A percentile compares a stretch with the other conserved stretches of the same genome.
These are phyloP conservation scores for Leucosporidium scottii DNA, from an alignment of 768 basidiomycete genomes.

Conservation along the genomic window DNA sequence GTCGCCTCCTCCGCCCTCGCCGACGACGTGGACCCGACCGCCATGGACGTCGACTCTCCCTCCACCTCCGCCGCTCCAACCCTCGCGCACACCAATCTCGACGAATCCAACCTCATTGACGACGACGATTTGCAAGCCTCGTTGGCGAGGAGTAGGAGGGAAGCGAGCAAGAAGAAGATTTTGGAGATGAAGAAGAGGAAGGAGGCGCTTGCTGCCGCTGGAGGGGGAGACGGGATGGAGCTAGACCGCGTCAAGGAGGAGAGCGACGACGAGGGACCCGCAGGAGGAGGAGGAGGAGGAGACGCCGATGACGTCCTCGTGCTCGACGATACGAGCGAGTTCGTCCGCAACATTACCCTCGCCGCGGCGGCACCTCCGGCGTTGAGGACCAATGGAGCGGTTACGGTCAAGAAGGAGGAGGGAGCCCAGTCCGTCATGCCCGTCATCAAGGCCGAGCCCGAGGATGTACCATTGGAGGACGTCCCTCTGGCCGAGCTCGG, in stretches of 20 bases:
- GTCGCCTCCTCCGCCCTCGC: conserved; percentile 40
- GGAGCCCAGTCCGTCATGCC: conserved; percentile 30
- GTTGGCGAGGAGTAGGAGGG: conserved; percentile 73
- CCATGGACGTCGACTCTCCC: conserved; percentile 69
- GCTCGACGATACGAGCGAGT: conserved; percentile 95
- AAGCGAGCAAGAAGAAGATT: conserved; percentile 67
- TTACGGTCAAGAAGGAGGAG: conserved; percentile 3
- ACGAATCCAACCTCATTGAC: conserved; percentile 58
- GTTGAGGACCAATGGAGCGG: neutral
- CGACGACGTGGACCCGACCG: conserved; percentile 45
- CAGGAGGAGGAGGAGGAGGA: conserved; percentile 38
- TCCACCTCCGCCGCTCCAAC: conserved; percentile 39
- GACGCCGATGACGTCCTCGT: conserved; percentile 58
- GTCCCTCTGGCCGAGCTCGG: neutral
- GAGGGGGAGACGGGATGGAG: conserved; percentile 2
- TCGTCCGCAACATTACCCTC: conserved; percentile 58
- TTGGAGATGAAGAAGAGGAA: conserved; percentile 51
- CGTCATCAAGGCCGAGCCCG: conserved; percentile 30
- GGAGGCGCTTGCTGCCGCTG: conserved; percentile 53
- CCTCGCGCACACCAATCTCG: conserved; percentile 57
- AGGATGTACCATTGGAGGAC: neutral
- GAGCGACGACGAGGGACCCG: conserved; percentile 37
- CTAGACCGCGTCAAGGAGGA: conserved; percentile 48
- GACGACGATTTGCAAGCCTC: conserved; percentile 97
- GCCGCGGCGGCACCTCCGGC: conserved; percentile 21